Evolutionary conservation across 2,329 filamentous ascomycete genomes (phyloP).

Genomic region (Endocalyx cinctus): DNA sequence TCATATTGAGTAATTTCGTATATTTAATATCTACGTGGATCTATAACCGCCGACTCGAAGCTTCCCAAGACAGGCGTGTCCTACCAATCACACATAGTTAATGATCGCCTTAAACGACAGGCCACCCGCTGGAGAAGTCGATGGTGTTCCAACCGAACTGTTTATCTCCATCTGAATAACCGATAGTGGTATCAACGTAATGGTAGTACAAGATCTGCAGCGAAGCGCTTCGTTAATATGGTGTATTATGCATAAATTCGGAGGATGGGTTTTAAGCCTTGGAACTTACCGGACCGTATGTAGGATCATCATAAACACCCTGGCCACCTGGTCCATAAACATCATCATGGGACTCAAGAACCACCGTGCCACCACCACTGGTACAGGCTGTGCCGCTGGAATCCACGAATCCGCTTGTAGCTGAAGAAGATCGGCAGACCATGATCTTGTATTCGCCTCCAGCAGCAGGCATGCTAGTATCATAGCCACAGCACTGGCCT

Average conservation of each 20-base stretch:
- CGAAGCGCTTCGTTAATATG: not conserved
- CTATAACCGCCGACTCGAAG: too few relatives aligned
- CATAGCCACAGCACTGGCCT: slow-evolving; percentile 55
- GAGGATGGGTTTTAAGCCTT: not conserved
- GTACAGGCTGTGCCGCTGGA: slow-evolving; percentile 18
- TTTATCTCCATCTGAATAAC: slow-evolving; percentile 37
- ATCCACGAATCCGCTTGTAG: slow-evolving; percentile 43
- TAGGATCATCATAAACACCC: slow-evolving; percentile 31
- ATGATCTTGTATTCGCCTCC: slow-evolving; percentile 59
- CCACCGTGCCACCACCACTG: slow-evolving; percentile 50
- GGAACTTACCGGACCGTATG: slow-evolving; percentile 21
- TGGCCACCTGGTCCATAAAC: slow-evolving; percentile 65
- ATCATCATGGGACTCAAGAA: slow-evolving; percentile 54
- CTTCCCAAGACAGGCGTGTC: too few relatives aligned
- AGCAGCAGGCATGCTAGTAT: slow-evolving; percentile 40
- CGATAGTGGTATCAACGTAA: slow-evolving; percentile 31
- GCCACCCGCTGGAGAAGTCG: slow-evolving; percentile 45
- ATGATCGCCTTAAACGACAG: slow-evolving; percentile 30
- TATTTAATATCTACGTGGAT: too few relatives aligned
- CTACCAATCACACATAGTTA: too few relatives aligned
- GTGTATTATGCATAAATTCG: not conserved
- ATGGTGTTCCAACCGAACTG: slow-evolving; percentile 48
- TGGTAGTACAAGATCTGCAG: slow-evolving; percentile 41
- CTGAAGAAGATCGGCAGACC: slow-evolving; percentile 50
- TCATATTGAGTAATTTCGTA: too few relatives aligned